Evolutionary conservation across 768 basidiomycete species (phyloP).

Genomic region (Cyclocybe aegerita): DNA sequence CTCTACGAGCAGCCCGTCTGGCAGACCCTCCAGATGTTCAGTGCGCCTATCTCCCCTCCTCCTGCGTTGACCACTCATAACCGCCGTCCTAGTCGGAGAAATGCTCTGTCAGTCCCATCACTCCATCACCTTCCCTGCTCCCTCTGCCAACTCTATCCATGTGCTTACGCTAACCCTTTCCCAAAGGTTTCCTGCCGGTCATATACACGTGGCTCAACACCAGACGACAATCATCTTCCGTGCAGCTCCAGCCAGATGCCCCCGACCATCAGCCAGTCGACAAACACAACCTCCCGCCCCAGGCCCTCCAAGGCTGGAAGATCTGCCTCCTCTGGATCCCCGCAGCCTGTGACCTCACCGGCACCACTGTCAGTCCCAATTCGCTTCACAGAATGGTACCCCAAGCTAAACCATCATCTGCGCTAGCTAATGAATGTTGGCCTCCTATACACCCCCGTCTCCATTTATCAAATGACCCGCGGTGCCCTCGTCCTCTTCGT

Average conservation of each 20-base stretch:
- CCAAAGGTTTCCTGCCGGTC: conserved; percentile 80
- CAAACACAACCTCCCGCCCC: conserved; percentile 30
- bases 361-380: conserved; percentile 69
- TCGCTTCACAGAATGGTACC: conserved; percentile 6
- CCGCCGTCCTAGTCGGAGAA: conserved; percentile 73
- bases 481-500: conserved; percentile 95
- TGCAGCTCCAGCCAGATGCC: conserved; percentile 56
- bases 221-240: conserved; percentile 42
- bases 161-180: conserved; percentile 22
- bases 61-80: too few relatives aligned
- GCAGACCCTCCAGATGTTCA: conserved; percentile 90
- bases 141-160: conserved; percentile 20
- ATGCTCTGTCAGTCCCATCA: conserved; percentile 73
- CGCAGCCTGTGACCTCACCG: conserved; percentile 87
- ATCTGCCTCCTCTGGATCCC: conserved; percentile 84
- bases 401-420: conserved; percentile 21
- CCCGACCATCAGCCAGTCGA: conserved; percentile 39
- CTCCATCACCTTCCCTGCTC: conserved; percentile 2
- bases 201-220: conserved; percentile 65
- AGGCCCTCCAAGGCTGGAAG: conserved; percentile 64
- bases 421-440: conserved; percentile 89
- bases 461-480: conserved; percentile 95
- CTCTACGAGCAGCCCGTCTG: conserved; percentile 95
- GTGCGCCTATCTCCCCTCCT: conserved; percentile 44
- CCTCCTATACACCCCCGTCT: conserved; percentile 93